Conservation (phyloP, 371 early-diverging fungal species). For the Mortierella sp. region DNA sequence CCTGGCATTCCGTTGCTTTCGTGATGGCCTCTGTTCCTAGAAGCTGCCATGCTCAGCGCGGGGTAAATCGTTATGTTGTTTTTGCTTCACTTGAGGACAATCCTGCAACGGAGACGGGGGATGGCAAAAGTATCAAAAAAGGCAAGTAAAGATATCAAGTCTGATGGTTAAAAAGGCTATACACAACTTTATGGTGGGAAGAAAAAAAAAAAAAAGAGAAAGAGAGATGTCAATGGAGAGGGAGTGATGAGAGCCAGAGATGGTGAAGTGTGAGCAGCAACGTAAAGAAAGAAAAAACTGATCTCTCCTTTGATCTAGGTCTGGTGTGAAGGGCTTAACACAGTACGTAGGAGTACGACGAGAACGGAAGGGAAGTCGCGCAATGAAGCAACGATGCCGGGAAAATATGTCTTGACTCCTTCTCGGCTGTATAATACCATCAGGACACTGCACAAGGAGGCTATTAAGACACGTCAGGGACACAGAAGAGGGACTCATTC, state of each 20-base stretch:
- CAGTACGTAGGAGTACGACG: no score
- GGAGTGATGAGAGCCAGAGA: background rate
- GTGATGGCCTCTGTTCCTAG: conserved; percentile 32
- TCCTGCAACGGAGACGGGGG: background rate
- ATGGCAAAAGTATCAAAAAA: background rate
- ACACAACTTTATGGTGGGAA: background rate
- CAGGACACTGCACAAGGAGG: no score
- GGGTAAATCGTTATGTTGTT: background rate
- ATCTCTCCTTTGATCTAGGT: no score
- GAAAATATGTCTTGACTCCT: no score
- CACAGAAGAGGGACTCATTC: no score
- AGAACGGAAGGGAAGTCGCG: no score
- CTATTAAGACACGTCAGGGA: no score
- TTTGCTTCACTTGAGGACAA: background rate
- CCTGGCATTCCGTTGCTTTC: conserved; percentile 12
- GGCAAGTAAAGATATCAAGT: background rate
- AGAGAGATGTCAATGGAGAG: background rate
- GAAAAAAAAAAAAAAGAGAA: background rate
- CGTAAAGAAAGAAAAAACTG: background rate
- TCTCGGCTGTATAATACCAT: no score
- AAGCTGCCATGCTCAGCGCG: conserved; percentile 15
- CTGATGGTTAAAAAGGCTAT: background rate
- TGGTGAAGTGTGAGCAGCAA: background rate
- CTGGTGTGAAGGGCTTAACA: no score
- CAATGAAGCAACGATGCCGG: no score